These are phyloP conservation scores for Neurospora sp. DNA, from an alignment of 2,329 filamentous ascomycete species.

Conservation along the genomic window DNA sequence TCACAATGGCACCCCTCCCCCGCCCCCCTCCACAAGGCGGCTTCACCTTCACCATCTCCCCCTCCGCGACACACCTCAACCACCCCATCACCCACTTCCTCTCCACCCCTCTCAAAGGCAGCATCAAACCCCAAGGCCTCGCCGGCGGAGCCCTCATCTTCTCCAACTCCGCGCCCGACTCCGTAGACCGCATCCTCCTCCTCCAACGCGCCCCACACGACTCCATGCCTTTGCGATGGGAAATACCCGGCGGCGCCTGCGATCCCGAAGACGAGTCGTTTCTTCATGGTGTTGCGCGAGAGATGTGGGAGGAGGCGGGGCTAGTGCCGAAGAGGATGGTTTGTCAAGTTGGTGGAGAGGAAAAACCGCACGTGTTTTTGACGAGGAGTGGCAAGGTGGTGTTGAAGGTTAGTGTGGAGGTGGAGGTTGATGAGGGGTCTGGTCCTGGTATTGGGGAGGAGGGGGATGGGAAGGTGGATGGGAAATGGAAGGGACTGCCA, in stretches of 20 bases:
- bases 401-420: conserved; percentile 21
- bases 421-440: conserved; percentile 13
- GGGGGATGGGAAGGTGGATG: background rate
- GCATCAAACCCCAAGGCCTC: conserved; percentile 12
- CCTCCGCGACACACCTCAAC: conserved; percentile 14
- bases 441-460: background rate
- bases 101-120: conserved; percentile 1
- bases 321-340: conserved; percentile 21
- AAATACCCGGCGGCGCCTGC: conserved; percentile 31
- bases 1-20: background rate
- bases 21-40: conserved; percentile 7
- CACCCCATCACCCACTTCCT: conserved; percentile 16
- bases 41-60: conserved; percentile 16
- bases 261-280: conserved; percentile 27
- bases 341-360: conserved; percentile 10
- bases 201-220: conserved; percentile 30
- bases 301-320: conserved; percentile 34
- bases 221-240: conserved; percentile 31
- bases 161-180: conserved; percentile 7
- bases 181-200: conserved; percentile 24
- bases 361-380: conserved; percentile 13
- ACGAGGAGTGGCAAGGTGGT: conserved; percentile 16
- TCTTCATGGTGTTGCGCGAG: conserved; percentile 27
- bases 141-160: conserved; percentile 23
- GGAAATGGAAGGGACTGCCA: conserved; percentile 1